These are phyloP conservation scores for Plenodomus tracheiphilus DNA, from an alignment of 2,329 filamentous ascomycete genomes.

Conservation along the genomic window DNA sequence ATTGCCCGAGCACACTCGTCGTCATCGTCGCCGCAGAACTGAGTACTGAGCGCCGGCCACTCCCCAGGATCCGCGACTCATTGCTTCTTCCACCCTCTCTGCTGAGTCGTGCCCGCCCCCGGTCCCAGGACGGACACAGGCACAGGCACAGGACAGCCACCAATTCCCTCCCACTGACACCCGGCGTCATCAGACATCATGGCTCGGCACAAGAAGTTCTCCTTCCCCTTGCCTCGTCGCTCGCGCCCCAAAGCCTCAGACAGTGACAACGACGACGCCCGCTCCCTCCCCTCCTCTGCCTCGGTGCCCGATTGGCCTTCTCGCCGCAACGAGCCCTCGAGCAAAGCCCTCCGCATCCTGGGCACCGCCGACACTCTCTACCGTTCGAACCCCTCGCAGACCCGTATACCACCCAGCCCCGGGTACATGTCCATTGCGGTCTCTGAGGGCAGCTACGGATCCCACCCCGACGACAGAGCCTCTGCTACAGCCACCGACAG, in stretches of 20 bases:
- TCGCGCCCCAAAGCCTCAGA: slow-evolving; percentile 21
- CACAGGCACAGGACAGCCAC: slow-evolving; percentile 24
- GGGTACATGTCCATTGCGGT: slow-evolving; percentile 39
- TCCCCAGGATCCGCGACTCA: slow-evolving; percentile 26
- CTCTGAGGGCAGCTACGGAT: slow-evolving; percentile 34
- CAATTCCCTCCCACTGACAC: slow-evolving; percentile 12
- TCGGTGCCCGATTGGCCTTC: slow-evolving; percentile 28
- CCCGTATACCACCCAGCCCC: slow-evolving; percentile 27
- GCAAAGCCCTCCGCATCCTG: slow-evolving; percentile 45
- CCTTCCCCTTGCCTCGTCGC: slow-evolving; percentile 43
- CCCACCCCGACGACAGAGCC: slow-evolving; percentile 27
- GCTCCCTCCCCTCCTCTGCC: slow-evolving; percentile 22
- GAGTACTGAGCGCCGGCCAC: slow-evolving; percentile 7
- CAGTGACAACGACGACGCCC: slow-evolving; percentile 18
- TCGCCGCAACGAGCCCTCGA: slow-evolving; percentile 26
- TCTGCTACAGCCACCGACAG: slow-evolving; percentile 25
- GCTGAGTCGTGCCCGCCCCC: slow-evolving; percentile 29
- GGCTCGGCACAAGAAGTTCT: slow-evolving; percentile 40
- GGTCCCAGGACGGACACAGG: slow-evolving; percentile 16
- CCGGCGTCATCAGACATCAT: slow-evolving; percentile 21
- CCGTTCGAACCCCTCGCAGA: slow-evolving; percentile 26
- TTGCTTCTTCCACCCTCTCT: slow-evolving; percentile 14
- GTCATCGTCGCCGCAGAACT: background rate
- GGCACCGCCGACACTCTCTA: slow-evolving; percentile 39
- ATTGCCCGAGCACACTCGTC: background rate